Evolutionary conservation across 345 rosid species (phyloP).

Genomic region (Syzygium aromaticum): DNA sequence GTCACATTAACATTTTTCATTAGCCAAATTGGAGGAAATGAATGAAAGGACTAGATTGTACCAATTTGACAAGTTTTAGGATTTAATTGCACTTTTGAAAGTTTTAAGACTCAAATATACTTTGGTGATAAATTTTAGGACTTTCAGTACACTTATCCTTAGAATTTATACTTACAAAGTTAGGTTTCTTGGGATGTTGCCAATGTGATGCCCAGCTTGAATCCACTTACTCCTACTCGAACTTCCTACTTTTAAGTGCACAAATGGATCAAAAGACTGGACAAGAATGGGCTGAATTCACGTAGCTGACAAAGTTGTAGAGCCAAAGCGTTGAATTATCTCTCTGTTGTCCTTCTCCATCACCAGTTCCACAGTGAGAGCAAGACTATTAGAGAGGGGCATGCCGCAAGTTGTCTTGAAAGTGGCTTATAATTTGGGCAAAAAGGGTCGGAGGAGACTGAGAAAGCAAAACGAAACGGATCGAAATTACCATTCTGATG

Average conservation of each 20-base stretch:
- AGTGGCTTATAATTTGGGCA: background rate
- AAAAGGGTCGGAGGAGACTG: background rate
- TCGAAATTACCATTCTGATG: background rate
- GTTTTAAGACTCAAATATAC: no score
- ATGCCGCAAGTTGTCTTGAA: background rate
- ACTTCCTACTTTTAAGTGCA: background rate
- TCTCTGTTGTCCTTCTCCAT: background rate
- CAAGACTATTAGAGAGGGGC: background rate
- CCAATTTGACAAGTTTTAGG: no score
- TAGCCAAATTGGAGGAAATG: no score
- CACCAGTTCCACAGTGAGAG: background rate
- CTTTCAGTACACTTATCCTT: no score
- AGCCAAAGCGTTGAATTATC: background rate
- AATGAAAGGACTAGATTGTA: no score
- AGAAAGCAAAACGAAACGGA: background rate
- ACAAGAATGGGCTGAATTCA: background rate
- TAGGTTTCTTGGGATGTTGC: background rate
- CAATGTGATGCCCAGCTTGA: background rate
- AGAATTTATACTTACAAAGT: background rate
- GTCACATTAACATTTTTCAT: no score
- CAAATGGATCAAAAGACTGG: background rate
- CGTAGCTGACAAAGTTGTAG: background rate
- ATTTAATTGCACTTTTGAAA: no score
- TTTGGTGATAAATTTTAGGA: no score
- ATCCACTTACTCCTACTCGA: background rate